A percentile compares a stretch with the other conserved stretches of the same genome.
phyloP scores from a whole-genome alignment of 1,284 basidiomycete species.

The Amylostereum areolatum region DNA sequence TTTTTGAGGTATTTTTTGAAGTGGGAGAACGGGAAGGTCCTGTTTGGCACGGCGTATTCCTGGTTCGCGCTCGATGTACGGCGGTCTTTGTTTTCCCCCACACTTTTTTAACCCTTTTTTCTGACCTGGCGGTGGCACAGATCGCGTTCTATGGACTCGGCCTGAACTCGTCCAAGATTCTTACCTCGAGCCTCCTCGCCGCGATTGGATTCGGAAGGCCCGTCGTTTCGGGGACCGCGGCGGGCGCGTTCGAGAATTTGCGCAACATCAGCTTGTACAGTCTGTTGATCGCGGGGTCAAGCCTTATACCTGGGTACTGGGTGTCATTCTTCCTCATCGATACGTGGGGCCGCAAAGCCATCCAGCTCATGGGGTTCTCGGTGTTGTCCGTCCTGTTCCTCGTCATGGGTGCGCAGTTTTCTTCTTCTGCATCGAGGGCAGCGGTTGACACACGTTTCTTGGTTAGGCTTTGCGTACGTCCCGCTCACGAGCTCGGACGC shows the following conservation, averaged over 20 bases:
- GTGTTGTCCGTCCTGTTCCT: constrained; percentile 48
- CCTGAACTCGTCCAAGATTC: constrained; percentile 66
- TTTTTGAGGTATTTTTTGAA: constrained; percentile 40
- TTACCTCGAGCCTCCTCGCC: constrained; percentile 41
- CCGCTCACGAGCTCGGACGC: constrained; percentile 37
- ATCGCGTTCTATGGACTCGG: constrained; percentile 82
- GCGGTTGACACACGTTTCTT: neutral
- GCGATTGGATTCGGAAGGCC: constrained; percentile 47
- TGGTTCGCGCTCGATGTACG: constrained; percentile 64
- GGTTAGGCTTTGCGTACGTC: constrained; percentile 50
- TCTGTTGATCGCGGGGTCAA: constrained; percentile 44
- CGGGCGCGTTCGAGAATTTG: constrained; percentile 12
- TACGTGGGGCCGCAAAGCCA: constrained; percentile 42
- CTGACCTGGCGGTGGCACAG: constrained; percentile 32
- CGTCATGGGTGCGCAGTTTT: constrained; percentile 34
- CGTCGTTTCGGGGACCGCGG: constrained; percentile 5
- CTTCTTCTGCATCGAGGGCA: no score
- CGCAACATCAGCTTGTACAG: constrained; percentile 26
- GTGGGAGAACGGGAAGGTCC: constrained; percentile 38
- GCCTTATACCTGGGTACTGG: constrained; percentile 49
- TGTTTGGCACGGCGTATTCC: constrained; percentile 42
- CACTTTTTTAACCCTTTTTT: constrained; percentile 18
- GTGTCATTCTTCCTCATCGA: constrained; percentile 44
- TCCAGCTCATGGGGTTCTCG: constrained; percentile 56
- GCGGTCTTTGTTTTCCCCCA: constrained; percentile 7